Conservation (phyloP, 2,329 filamentous ascomycete species). For the Daldinia sp. region DNA sequence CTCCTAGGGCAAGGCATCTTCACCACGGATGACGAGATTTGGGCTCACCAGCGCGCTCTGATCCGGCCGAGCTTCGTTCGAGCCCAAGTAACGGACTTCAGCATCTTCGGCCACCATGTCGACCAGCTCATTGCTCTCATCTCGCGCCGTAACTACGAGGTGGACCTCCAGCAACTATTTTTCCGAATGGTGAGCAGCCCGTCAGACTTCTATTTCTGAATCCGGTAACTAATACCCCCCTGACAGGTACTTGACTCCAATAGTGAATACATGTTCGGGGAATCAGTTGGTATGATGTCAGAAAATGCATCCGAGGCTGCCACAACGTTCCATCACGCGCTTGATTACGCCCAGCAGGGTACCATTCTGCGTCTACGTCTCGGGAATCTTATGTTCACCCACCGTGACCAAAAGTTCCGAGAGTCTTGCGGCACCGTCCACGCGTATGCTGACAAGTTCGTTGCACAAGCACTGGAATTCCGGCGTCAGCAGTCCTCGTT, state of each 20-base stretch:
- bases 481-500: slow-evolving; percentile 28
- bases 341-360: slow-evolving; percentile 43
- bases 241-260: slow-evolving; percentile 41
- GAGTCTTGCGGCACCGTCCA: slow-evolving; percentile 39
- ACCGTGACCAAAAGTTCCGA: slow-evolving; percentile 42
- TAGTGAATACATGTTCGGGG: slow-evolving; percentile 44
- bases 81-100: slow-evolving; percentile 41
- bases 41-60: slow-evolving; percentile 41
- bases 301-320: slow-evolving; percentile 40
- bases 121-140: slow-evolving; percentile 44
- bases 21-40: slow-evolving; percentile 42
- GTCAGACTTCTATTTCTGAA: background rate
- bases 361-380: slow-evolving; percentile 41
- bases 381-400: slow-evolving; percentile 42
- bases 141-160: slow-evolving; percentile 33
- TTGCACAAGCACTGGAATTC: slow-evolving; percentile 39
- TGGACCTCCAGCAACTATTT: slow-evolving; percentile 43
- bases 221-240: slow-evolving; percentile 25
- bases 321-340: slow-evolving; percentile 40
- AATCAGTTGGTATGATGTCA: slow-evolving; percentile 42
- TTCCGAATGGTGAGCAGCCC: slow-evolving; percentile 41
- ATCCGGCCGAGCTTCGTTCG: slow-evolving; percentile 42
- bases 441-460: slow-evolving; percentile 43
- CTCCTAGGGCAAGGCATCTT: slow-evolving; percentile 42
- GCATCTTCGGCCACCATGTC: slow-evolving; percentile 41